Evolutionary conservation across 768 basidiomycete species (phyloP), one percentile per base, ranked within the genome.

Genomic region (Tricholoma saponaceum): DNA sequence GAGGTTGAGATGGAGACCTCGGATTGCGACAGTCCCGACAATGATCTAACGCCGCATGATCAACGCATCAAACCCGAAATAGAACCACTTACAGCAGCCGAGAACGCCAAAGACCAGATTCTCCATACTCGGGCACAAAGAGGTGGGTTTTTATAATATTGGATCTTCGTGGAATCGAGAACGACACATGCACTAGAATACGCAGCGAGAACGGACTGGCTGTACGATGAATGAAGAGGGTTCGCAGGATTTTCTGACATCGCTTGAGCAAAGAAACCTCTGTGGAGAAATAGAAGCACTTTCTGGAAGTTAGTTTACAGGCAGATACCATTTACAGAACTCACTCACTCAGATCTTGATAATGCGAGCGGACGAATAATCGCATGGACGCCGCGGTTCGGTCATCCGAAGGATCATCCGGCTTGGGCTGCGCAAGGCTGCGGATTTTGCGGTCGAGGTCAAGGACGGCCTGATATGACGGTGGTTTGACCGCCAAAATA

Each of bases 51-150:
- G 22, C 49, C 23, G 16, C 35, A 55, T 16, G 22, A 51, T 56
- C 13, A 16, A 8, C 10, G 47, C 26, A 39, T 35, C 37, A 20
- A 43, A 12, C 26, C 13, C 5, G 23, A 20, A 22, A 55, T n/a
- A 49, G 18, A 58, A 44, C 9, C 12, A 62, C 78, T 67, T 65
- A 84, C 83, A 37, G 82, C 76, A 14, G 85, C 78, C 12, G 79
- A 74, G 64, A 85, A 85, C 1, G 79, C 73, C 49, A 78, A 70
- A 1, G 83, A 76, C 85, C 85, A 87, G 55, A 83, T 78, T 53
- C 76, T 73, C 82, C 83, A 86, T 25, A 87, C 69, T 14, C 84
- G 76, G 37, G 77, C 68, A 51, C 77, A 73, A 10, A 86, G 69
- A 7, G 68, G 55, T 0, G 82, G 83, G 23, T 79, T 74, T 57